A percentile compares a stretch with the other conserved stretches of the same genome.
phyloP scores from a whole-genome alignment of 192 early-diverging fungal species.

The Podila horticola region DNA sequence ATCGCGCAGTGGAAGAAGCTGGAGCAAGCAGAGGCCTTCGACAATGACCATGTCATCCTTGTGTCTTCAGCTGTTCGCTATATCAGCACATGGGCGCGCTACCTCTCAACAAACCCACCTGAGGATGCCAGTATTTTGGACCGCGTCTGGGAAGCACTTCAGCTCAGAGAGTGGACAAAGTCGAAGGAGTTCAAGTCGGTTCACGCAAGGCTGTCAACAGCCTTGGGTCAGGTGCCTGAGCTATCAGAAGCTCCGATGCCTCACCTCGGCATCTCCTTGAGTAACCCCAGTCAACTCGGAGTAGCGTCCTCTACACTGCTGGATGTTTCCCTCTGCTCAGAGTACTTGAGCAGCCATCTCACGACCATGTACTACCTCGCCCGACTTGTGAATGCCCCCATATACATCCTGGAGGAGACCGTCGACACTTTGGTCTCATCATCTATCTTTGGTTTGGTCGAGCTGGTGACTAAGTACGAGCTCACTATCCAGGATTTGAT shows the following conservation, averaged over 20 bases:
- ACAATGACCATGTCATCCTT: constrained; percentile 17
- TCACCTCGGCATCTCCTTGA: constrained; percentile 39
- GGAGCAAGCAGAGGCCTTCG: not conserved
- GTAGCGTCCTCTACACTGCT: constrained; percentile 12
- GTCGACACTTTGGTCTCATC: constrained; percentile 24
- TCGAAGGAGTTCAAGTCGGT: constrained; percentile 14
- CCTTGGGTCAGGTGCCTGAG: constrained; percentile 10
- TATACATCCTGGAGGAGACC: constrained; percentile 14
- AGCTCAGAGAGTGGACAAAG: constrained; percentile 15
- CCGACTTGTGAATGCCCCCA: constrained; percentile 19
- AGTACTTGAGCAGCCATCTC: constrained; percentile 40
- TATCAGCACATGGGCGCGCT: constrained; percentile 51
- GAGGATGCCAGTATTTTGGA: constrained; percentile 31
- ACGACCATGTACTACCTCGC: constrained; percentile 41
- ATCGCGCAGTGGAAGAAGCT: constrained; percentile 27
- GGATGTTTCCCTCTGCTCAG: constrained; percentile 34
- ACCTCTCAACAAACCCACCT: constrained; percentile 47
- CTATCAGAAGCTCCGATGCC: constrained; percentile 12
- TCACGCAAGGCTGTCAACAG: constrained; percentile 1
- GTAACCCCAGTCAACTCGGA: constrained; percentile 22
- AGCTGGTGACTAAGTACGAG: constrained; percentile 46
- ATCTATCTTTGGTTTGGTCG: constrained; percentile 36
- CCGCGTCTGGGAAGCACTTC: constrained; percentile 32
- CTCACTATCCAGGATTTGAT: constrained; percentile 41
- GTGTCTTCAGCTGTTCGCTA: constrained; percentile 33